Base-by-base conservation (phyloP, 306 rosid genomes). In the Fragaria ananassa region DNA sequence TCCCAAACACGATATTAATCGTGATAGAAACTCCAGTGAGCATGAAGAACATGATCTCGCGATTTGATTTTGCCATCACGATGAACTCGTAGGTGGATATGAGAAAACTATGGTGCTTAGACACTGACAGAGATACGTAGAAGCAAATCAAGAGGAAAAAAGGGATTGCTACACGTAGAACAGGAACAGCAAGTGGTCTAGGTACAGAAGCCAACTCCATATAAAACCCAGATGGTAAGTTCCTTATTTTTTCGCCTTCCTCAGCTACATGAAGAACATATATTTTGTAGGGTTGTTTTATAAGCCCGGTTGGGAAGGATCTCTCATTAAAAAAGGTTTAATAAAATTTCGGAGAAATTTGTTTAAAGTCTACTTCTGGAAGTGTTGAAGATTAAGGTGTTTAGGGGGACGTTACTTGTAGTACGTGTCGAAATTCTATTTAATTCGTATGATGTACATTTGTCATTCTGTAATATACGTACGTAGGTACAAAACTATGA, bases 21-120 rank as follows among this genome's bases (percentile, higher is more conserved):
- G 80, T 7, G 4, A 82, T 11, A 31, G 57, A 1, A 39, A 82
- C 74, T 10, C 75, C 68, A n/a, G 77, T 76, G 10, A 72, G 76
- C 75, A 76, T 9, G 78, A 82, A 61, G 64, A 72, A 82, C 53
- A 76, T 67, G 4, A 70, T 51, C 39, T 21, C 31, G 4, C 74
- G 81, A 45, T 77, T 75, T 14, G 81, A 31, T 65, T 60, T 81
- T 2, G 18, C 71, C 14, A 44, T 68, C 13, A 62, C 45, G 49
- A 81, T 63, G 21, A 60, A 72, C 34, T 81, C 79, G 64, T 75
- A 71, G 27, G 74, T 75, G 35, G 81, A 66, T 34, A 72, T 63
- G 37, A 70, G 17, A 41, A 75, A 29, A 18, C 63, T 74, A 2
- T 56, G 83, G 69, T 78, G 70, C 68, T 68, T 62, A 9, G 75